Percentiles rank a stretch among this genome's conserved stretches.
Conservation (phyloP, 192 early-diverging fungal species). For the Backusella psychrophila region DNA sequence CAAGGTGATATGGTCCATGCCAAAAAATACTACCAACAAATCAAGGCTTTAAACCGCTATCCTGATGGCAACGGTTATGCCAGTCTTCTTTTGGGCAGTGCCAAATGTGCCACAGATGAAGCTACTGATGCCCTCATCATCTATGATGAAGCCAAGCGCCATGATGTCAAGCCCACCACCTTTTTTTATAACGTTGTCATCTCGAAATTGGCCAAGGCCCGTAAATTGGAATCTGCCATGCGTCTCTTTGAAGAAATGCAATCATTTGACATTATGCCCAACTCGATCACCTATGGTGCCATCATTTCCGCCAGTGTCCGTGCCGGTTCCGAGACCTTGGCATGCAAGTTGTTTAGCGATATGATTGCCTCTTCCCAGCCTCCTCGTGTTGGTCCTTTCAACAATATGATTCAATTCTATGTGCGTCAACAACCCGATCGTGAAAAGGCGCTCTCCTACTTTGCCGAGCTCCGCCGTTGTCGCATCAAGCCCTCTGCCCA, state of each 20-base stretch:
- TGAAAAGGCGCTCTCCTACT: slow-evolving; percentile 45
- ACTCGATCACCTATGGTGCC: slow-evolving; percentile 53
- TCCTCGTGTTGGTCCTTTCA: slow-evolving; percentile 51
- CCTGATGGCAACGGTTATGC: slow-evolving; percentile 55
- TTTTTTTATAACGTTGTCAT: slow-evolving; percentile 62
- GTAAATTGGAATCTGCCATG: slow-evolving; percentile 49
- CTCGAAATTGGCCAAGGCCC: slow-evolving; percentile 57
- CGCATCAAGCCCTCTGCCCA: slow-evolving; percentile 47
- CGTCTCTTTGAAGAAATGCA: slow-evolving; percentile 55
- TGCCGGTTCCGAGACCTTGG: slow-evolving; percentile 48
- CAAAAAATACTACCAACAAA: slow-evolving; percentile 51
- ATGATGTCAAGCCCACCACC: slow-evolving; percentile 49
- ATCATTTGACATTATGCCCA: slow-evolving; percentile 40
- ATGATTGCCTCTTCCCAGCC: slow-evolving; percentile 46
- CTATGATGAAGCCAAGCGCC: slow-evolving; percentile 52
- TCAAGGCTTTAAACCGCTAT: slow-evolving; percentile 38
- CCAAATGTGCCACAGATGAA: slow-evolving; percentile 48
- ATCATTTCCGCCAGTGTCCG: slow-evolving; percentile 55
- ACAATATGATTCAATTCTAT: slow-evolving; percentile 63
- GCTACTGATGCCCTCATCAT: slow-evolving; percentile 51
- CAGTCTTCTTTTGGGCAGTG: slow-evolving; percentile 45
- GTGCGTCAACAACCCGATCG: slow-evolving; percentile 52
- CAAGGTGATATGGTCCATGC: slow-evolving; percentile 45
- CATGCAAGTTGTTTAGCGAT: slow-evolving; percentile 44
- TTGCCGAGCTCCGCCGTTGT: slow-evolving; percentile 36